Base-by-base conservation (phyloP, 176 grass and related monocot species). In the Musa acuminata region DNA sequence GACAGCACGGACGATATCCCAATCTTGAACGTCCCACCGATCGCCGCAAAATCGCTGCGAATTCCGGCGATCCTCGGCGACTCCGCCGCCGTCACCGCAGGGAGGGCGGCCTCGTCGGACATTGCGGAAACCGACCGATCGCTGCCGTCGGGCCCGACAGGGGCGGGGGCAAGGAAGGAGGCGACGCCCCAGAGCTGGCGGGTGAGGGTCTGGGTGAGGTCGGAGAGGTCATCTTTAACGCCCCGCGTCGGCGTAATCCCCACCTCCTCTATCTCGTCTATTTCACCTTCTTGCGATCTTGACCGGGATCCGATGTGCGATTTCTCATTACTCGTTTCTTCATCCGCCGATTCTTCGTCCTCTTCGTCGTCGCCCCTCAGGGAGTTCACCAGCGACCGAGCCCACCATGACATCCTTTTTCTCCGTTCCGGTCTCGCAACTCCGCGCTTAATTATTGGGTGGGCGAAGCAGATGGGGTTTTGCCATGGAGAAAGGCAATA, bases 161-260 rank as follows among this genome's bases (percentile, higher is more conserved):
- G 11, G 77, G 79, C 2, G 87, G 83, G 14, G 85, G 71, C 87
- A 71, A 95, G 91, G 76, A 95, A 90, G 57, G 88, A 90, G 0
- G 91, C 88, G 13, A 90, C 85, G 81, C 91, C 83, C 87, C 87
- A 95, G 52, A 90, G 80, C 50, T 86, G 83, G 64, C 88, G 85
- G 4, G 83, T 88, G 62, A 95, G 73, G 52, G 91, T 88, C 62
- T 90, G 76, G 0, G 91, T 90, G 81, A 95, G 80, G 79, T 95
- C 85, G 1, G 91, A 88, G 13, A 90, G 76, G 82, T 90, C 91
- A 12, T 84, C 87, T 74, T 90, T 87, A 20, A 88, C 83, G 27
- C 85, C 79, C 53, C 87, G 80, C 75, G 80, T 83, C 62, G 84
- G 76, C n/a, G 77, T 83, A 53, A 71, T 20, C 52, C 81, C 82